These are phyloP conservation scores for Chionographis japonica DNA, from an alignment of 106 monocot species.

Conservation along the genomic window DNA sequence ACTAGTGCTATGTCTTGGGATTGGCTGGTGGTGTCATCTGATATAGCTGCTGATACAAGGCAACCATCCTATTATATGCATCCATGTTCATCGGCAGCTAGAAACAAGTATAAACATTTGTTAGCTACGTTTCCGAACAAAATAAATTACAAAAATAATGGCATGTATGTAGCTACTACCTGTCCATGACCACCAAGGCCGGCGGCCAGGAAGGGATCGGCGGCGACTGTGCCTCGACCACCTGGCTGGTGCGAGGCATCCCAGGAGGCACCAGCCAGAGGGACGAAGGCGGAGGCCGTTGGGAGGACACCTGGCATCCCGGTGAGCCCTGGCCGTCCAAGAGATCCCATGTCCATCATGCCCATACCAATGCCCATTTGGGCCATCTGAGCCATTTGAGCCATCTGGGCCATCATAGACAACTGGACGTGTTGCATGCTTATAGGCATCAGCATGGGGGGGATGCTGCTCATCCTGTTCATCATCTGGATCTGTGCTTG, in stretches of 20 bases:
- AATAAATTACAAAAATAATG: background rate
- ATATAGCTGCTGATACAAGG: conserved; percentile 54
- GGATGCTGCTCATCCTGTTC: conserved; percentile 45
- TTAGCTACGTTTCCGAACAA: background rate
- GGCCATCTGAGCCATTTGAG: conserved; percentile 61
- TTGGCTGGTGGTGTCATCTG: conserved; percentile 29
- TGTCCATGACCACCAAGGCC: conserved; percentile 49
- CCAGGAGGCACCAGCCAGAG: conserved; percentile 11
- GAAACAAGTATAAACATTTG: background rate
- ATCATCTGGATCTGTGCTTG: conserved; percentile 68
- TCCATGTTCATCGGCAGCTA: conserved; percentile 51
- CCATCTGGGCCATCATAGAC: conserved; percentile 58
- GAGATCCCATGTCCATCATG: conserved; percentile 26
- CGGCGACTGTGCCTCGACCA: background rate
- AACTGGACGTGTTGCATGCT: conserved; percentile 49
- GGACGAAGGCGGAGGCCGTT: conserved; percentile 5
- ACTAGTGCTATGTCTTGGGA: conserved; percentile 9
- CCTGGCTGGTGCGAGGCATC: conserved; percentile 5
- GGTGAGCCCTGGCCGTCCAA: background rate
- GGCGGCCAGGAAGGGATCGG: conserved; percentile 34
- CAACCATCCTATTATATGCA: conserved; percentile 45
- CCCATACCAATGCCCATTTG: conserved; percentile 40
- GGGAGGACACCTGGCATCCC: background rate
- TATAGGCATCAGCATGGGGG: conserved; percentile 66
- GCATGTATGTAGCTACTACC: conserved; percentile 5